Base-by-base conservation (phyloP, 2,329 filamentous ascomycete species). In the Clarireedia homoeocarpa region DNA sequence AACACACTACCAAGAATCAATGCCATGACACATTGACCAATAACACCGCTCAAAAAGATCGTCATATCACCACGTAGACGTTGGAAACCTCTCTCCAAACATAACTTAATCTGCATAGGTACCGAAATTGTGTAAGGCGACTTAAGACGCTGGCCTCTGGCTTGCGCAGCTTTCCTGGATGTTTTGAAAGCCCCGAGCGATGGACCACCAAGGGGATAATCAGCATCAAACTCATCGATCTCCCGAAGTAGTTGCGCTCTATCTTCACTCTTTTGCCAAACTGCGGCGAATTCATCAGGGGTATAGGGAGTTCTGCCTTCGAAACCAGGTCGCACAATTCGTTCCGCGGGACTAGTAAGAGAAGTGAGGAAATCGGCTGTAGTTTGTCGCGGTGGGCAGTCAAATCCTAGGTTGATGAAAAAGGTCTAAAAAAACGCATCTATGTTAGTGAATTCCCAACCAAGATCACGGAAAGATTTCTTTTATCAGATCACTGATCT, bases 91-190 rank as follows among this genome's bases (percentile, higher is more conserved):
- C 91, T 86, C 76, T 84, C 84, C 49, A 95, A 74, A 69, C 91
- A 96, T 12, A 96, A 82, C 58, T 79, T 70, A 60, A 96, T 72
- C 71, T 96, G 91, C 70, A 91, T 84, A 4, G 58, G 51, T 62
- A 86, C 88, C 0, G 89, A 92, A 39, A 96, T 75, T 0, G 89
- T 96, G 71, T 86, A 96, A 0, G 91, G 90, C 1, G 89, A 95
- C 69, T 82, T 82, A 49, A 78, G 69, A 2, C 89, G 86, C 68
- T 62, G 60, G 15, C 45, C 48, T 47, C 63, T 66, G 5, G 64
- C 64, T 48, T 65, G 62, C 6, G 46, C 55, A 20, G 66, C 69
- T 66, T 3, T 69, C 62, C 77, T 71, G 40, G 74, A 71, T 5
- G 67, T 58, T 58, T 74, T 72, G 15, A 77, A 69, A 7, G 75